phyloP scores from a whole-genome alignment of 2,329 filamentous ascomycete genomes.

The Fusarium sulawesiense region DNA sequence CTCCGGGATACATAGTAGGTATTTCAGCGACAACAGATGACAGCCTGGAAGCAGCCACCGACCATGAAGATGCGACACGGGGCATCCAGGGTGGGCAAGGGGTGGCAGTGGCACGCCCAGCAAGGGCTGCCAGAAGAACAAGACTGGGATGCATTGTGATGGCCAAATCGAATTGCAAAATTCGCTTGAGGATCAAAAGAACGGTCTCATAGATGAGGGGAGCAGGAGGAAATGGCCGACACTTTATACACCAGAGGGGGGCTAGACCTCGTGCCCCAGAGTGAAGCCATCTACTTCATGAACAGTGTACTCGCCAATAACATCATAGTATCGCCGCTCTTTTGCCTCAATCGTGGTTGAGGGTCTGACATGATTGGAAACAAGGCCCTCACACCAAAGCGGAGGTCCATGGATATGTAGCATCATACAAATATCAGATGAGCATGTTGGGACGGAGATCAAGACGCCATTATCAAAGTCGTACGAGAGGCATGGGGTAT shows the following conservation, averaged over 20 bases:
- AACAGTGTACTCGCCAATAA: neutral
- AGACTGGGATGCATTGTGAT: constrained; percentile 14
- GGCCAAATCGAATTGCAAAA: neutral
- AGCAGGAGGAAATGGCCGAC: neutral
- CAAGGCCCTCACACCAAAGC: neutral
- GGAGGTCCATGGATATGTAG: neutral
- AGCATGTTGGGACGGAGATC: neutral
- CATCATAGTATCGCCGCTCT: neutral
- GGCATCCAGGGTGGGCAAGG: constrained; percentile 8
- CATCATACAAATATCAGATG: neutral
- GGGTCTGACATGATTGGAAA: neutral
- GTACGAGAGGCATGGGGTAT: neutral
- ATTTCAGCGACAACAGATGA: neutral
- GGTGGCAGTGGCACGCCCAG: constrained; percentile 8
- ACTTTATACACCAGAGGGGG: constrained; percentile 10
- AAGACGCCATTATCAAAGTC: neutral
- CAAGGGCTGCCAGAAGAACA: constrained; percentile 15
- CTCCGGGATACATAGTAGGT: constrained; percentile 10
- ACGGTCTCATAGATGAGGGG: neutral
- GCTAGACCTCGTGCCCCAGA: neutral
- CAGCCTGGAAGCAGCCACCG: no score
- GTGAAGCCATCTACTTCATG: neutral
- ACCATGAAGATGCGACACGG: neutral
- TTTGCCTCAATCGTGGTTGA: neutral
- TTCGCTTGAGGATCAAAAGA: neutral